Evolutionary conservation across 1,284 basidiomycete species (phyloP).

Genomic region (Fomitiporia mediterranea): DNA sequence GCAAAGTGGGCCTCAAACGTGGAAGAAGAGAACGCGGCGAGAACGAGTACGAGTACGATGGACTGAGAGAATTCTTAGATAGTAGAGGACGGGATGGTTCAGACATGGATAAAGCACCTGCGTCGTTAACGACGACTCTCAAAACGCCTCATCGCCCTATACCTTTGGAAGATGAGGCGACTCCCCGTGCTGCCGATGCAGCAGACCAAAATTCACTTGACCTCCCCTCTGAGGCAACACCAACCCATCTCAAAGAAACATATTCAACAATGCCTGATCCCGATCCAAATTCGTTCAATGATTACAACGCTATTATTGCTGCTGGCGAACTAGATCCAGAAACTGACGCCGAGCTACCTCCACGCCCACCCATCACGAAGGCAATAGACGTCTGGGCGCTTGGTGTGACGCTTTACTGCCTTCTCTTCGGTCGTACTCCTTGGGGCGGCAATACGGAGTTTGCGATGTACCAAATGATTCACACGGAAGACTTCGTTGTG

Average conservation of each 20-base stretch:
- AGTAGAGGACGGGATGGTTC: slow-evolving; percentile 6
- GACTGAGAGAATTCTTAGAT: not conserved
- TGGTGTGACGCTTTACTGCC: slow-evolving; percentile 95
- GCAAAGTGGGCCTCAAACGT: not conserved
- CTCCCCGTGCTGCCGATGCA: slow-evolving; percentile 6
- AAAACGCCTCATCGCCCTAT: slow-evolving; percentile 20
- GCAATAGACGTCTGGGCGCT: slow-evolving; percentile 99
- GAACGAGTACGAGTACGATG: not conserved
- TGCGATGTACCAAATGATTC: slow-evolving; percentile 81
- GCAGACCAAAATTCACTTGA: not conserved
- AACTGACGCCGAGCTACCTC: slow-evolving; percentile 29
- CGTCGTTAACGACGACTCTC: slow-evolving; percentile 19
- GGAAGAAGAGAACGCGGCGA: not conserved
- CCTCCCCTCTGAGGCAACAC: slow-evolving; percentile 11
- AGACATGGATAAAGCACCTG: slow-evolving; percentile 12
- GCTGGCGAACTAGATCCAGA: slow-evolving; percentile 32
- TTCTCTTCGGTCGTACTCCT: slow-evolving; percentile 83
- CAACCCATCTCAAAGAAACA: slow-evolving; percentile 18
- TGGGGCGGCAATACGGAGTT: slow-evolving; percentile 72
- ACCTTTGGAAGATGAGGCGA: slow-evolving; percentile 3
- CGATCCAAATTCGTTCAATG: slow-evolving; percentile 29
- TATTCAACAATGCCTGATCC: slow-evolving; percentile 17
- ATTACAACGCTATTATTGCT: slow-evolving; percentile 26
- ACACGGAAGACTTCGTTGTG: slow-evolving; percentile 72
- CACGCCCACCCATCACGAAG: slow-evolving; percentile 78